Conservation (phyloP, 768 basidiomycete genomes). For the Leccinum aurantiacum region DNA sequence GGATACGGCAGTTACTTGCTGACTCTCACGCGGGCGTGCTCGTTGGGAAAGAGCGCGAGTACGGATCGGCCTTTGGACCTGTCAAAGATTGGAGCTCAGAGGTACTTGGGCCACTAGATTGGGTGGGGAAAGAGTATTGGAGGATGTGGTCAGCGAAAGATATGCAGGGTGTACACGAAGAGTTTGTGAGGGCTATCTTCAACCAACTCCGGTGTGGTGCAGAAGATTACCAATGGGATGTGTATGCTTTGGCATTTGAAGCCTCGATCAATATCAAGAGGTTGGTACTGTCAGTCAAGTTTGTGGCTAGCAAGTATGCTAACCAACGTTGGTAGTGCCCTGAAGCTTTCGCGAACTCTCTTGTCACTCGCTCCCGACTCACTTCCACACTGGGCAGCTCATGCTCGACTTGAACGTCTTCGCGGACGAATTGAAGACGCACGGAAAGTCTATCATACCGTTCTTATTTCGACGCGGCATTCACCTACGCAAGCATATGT, state of each 20-base stretch:
- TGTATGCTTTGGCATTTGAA: constrained; percentile 66
- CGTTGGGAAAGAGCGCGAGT: constrained; percentile 65
- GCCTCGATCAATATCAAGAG: constrained; percentile 55
- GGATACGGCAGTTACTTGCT: constrained; percentile 37
- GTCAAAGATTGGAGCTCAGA: constrained; percentile 64
- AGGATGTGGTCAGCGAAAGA: constrained; percentile 51
- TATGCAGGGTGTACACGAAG: constrained; percentile 47
- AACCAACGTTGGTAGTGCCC: constrained; percentile 45
- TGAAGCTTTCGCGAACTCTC: constrained; percentile 65
- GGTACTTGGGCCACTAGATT: constrained; percentile 57
- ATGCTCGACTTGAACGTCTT: constrained; percentile 69
- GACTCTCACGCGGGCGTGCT: constrained; percentile 67
- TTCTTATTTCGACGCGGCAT: constrained; percentile 50
- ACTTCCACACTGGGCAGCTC: constrained; percentile 67
- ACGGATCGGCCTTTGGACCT: constrained; percentile 61
- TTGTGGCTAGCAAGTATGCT: constrained; percentile 7
- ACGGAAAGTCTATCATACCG: constrained; percentile 73
- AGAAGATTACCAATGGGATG: constrained; percentile 64
- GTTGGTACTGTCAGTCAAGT: constrained; percentile 37
- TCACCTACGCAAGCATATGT: constrained; percentile 35
- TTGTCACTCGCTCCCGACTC: constrained; percentile 59
- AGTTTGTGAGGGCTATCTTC: constrained; percentile 59
- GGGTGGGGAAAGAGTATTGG: constrained; percentile 32
- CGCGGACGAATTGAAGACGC: constrained; percentile 67
- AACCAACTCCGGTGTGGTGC: constrained; percentile 48